These are phyloP conservation scores for Podospora pseudocomata DNA, from an alignment of 495 filamentous ascomycete genomes.

Conservation along the genomic window DNA sequence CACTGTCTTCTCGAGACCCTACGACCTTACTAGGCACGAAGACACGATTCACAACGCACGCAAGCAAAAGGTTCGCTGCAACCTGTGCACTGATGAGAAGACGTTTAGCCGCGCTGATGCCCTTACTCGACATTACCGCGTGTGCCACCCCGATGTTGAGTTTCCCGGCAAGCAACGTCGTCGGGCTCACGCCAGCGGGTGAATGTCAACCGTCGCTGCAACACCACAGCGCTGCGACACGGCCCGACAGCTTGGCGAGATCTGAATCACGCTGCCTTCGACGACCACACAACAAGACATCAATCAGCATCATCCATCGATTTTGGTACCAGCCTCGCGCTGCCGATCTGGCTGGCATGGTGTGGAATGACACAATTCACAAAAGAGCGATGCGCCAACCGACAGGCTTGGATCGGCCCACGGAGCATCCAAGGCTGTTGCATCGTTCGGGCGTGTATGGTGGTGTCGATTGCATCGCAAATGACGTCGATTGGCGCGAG, in stretches of 20 bases:
- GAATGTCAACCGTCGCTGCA: background rate
- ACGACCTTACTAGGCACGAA: constrained; percentile 95
- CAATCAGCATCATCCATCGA: background rate
- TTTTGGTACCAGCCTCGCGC: constrained; percentile 3
- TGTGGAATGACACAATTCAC: constrained; percentile 4
- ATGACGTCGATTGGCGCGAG: constrained; percentile 25
- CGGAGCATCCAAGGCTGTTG: constrained; percentile 5
- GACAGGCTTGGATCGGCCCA: constrained; percentile 2
- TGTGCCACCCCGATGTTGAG: constrained; percentile 82
- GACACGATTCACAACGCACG: constrained; percentile 94
- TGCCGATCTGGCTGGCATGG: constrained; percentile 1
- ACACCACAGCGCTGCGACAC: background rate
- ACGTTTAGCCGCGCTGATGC: constrained; percentile 91
- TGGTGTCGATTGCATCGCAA: constrained; percentile 17
- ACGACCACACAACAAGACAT: background rate
- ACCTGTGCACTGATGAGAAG: constrained; percentile 95
- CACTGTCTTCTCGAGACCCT: constrained; percentile 92
- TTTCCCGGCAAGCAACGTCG: constrained; percentile 65
- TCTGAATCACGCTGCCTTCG: background rate
- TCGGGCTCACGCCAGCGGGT: constrained; percentile 30
- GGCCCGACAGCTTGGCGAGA: background rate
- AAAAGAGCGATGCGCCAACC: background rate
- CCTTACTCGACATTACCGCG: constrained; percentile 85
- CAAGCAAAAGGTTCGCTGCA: constrained; percentile 94
- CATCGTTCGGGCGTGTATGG: background rate